phyloP scores from a whole-genome alignment of 805 yeast genomes.

The Komagataella populi region DNA sequence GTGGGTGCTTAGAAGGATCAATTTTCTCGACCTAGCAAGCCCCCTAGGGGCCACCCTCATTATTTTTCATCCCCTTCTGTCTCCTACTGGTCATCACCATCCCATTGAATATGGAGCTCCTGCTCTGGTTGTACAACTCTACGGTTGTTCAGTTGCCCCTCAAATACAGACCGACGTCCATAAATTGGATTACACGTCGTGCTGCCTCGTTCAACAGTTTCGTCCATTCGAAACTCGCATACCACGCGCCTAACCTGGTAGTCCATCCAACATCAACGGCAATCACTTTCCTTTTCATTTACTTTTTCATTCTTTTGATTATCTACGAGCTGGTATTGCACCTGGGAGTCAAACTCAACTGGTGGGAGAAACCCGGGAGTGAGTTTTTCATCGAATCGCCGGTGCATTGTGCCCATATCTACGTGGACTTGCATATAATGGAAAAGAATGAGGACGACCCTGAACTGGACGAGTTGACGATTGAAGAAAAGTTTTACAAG shows the following conservation, averaged over 20 bases:
- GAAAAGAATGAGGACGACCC: conserved; percentile 6
- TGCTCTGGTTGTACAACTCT: neutral
- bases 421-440: conserved; percentile 34
- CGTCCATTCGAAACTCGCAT: neutral
- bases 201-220: neutral
- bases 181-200: neutral
- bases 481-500: neutral
- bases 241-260: conserved; percentile 6
- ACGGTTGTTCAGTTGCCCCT: neutral
- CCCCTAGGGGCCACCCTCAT: neutral
- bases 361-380: conserved; percentile 20
- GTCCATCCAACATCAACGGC: conserved; percentile 8
- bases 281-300: conserved; percentile 14
- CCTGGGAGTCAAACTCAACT: conserved; percentile 10
- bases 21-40: neutral
- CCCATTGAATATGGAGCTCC: neutral
- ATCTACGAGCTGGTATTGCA: conserved; percentile 12
- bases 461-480: neutral
- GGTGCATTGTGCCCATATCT: conserved; percentile 67
- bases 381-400: conserved; percentile 62
- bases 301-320: conserved; percentile 8
- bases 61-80: neutral
- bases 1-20: neutral
- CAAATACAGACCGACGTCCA: neutral
- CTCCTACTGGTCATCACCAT: neutral